A percentile compares a stretch with the other conserved stretches of the same genome.
phyloP scores from a whole-genome alignment of 208 protist genomes.

The Giardia muris region DNA sequence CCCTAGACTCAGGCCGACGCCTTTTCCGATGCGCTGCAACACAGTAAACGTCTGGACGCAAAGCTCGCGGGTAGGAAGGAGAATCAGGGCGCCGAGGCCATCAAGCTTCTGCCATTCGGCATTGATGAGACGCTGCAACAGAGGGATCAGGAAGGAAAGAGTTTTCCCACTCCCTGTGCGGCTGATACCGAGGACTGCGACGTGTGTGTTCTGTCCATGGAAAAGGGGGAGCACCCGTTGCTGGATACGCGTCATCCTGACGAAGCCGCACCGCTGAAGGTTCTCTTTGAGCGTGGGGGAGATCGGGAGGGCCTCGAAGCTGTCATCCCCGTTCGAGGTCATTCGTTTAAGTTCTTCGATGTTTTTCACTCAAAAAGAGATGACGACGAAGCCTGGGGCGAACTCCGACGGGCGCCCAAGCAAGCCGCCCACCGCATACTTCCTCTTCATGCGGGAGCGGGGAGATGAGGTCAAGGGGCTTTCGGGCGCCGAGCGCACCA shows the following conservation, averaged over 20 bases:
- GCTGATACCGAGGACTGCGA: constrained; percentile 57
- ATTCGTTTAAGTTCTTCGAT: too few relatives aligned
- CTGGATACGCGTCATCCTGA: not conserved
- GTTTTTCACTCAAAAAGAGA: too few relatives aligned
- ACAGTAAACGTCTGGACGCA: constrained; percentile 94
- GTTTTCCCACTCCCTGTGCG: constrained; percentile 60
- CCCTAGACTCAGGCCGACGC: not conserved
- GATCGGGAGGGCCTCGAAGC: not conserved
- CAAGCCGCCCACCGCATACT: too few relatives aligned
- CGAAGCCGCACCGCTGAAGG: not conserved
- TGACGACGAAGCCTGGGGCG: too few relatives aligned
- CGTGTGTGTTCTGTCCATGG: not conserved
- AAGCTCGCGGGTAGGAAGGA: constrained; percentile 92
- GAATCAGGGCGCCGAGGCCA: constrained; percentile 63
- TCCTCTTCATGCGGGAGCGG: too few relatives aligned
- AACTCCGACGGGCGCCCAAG: too few relatives aligned
- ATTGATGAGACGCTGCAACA: constrained; percentile 18
- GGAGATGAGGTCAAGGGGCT: too few relatives aligned
- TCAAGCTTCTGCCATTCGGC: not conserved
- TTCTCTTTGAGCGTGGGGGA: not conserved
- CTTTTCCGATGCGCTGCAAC: constrained; percentile 67
- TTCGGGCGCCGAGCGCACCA: too few relatives aligned
- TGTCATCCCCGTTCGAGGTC: too few relatives aligned
- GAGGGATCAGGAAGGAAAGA: constrained; percentile 33
- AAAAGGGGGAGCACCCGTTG: not conserved